Evolutionary conservation across 2,329 filamentous ascomycete genomes (phyloP), one percentile per base, ranked within the genome.

Genomic region (Penicillium fuscoglaucum): DNA sequence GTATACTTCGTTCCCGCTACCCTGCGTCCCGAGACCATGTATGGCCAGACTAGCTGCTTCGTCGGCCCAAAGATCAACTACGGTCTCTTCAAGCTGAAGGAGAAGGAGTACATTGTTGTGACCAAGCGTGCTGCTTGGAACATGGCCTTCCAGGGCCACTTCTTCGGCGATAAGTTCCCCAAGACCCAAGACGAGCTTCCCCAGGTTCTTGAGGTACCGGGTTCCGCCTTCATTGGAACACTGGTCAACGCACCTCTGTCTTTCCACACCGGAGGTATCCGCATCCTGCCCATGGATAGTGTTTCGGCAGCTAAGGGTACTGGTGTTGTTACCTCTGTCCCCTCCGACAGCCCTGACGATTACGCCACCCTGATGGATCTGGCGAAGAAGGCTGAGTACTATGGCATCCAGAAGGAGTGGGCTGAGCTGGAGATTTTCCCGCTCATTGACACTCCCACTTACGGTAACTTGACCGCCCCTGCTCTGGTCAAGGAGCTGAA

Each of bases 361-460:
- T 99, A 89, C 75, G 92, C 92, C 45, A 99, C 92, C 31, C 83
- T 93, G 43, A 84, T 85, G 46, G 95, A 99, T 63, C 84, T 99
- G 59, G 86, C 87, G 40, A 98, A 98, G 83, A 99, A 99, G 82
- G 85, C 93, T 0, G 93, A 96, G 8, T 98, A 91, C 81, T 96
- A 99, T 76, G 89, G 90, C 52, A 98, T 99, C 73, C 84, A 96
- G 80, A 95, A 96, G 79, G 92, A 96, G 74, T 99, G 95, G 95
- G 92, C 90, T 4, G 90, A 96, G 72, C 81, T 93, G 55, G 91
- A 97, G 64, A 93, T 97, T 56, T 74, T 91, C 61, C 91, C 95
- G 52, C 89, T 99, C 67, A 96, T 96, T 64, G 83, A 91, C 58
- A 98, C 95, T 0, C 93, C 93, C 0, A 87, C 86, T 2, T 96